phyloP scores from a whole-genome alignment of 768 basidiomycete species.

The Leccinum truebloodii region DNA sequence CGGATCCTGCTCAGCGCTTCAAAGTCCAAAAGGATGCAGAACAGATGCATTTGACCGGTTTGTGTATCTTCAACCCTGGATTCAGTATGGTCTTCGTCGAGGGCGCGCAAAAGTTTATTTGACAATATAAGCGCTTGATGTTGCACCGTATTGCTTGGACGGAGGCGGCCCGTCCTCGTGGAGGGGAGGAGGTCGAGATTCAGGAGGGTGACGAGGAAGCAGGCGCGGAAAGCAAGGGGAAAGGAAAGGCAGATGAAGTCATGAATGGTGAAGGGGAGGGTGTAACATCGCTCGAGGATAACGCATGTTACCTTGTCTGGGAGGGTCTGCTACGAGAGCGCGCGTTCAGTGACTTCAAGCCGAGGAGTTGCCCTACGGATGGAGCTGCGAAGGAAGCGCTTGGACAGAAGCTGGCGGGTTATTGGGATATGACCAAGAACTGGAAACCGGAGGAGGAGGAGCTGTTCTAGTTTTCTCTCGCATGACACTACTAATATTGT shows the following conservation, averaged over 20 bases:
- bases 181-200: constrained; percentile 69
- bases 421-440: constrained; percentile 95
- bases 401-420: constrained; percentile 81
- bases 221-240: constrained; percentile 29
- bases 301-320: constrained; percentile 91
- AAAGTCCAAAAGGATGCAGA: constrained; percentile 98
- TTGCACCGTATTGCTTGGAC: constrained; percentile 90
- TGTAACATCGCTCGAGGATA: constrained; percentile 67
- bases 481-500: not conserved
- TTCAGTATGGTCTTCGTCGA: constrained; percentile 95
- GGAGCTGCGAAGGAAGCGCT: constrained; percentile 81
- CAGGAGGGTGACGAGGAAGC: constrained; percentile 51
- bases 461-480: constrained; percentile 42
- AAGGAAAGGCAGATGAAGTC: constrained; percentile 37
- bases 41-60: constrained; percentile 82
- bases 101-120: constrained; percentile 82
- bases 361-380: constrained; percentile 83
- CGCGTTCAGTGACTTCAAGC: constrained; percentile 76
- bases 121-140: constrained; percentile 87
- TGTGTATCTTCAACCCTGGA: constrained; percentile 86
- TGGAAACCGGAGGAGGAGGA: constrained; percentile 85
- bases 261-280: constrained; percentile 16
- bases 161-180: constrained; percentile 79
- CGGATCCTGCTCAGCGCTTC: constrained; percentile 92
- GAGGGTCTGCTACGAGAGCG: constrained; percentile 86